Conservation (phyloP, 345 rosid species). For the Citrus medica region DNA sequence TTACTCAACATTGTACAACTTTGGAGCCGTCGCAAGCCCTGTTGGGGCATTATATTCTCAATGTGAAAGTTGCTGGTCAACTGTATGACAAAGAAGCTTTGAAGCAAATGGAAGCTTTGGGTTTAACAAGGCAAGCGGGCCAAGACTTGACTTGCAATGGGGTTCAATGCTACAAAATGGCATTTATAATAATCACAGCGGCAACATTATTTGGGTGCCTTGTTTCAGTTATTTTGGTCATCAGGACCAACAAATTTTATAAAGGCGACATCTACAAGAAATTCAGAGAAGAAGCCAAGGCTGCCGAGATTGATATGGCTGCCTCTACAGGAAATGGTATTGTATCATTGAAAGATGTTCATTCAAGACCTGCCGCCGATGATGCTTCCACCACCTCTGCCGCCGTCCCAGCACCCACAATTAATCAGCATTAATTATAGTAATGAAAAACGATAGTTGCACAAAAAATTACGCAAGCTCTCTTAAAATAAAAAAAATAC, state of each 20-base stretch:
- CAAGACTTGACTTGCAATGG: constrained; percentile 30
- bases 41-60: constrained; percentile 36
- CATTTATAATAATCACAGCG: constrained; percentile 32
- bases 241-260: constrained; percentile 33
- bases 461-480: not conserved
- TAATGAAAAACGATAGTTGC: too few relatives aligned
- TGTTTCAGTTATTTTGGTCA: constrained; percentile 21
- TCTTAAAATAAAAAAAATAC: not conserved
- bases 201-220: constrained; percentile 26
- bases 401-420: not conserved
- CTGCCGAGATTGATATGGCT: constrained; percentile 11
- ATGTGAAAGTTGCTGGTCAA: constrained; percentile 35
- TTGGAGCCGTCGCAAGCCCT: constrained; percentile 31
- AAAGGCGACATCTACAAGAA: constrained; percentile 31
- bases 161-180: constrained; percentile 24
- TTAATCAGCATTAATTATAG: not conserved
- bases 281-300: constrained; percentile 21
- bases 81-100: constrained; percentile 35
- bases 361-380: not conserved
- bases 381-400: not conserved
- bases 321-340: not conserved
- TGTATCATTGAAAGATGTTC: not conserved
- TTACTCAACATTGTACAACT: constrained; percentile 39
- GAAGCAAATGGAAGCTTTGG: constrained; percentile 30
- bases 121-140: constrained; percentile 9